Conservation (phyloP, 1,139 yeast species). For the Eremothecium coryli region DNA sequence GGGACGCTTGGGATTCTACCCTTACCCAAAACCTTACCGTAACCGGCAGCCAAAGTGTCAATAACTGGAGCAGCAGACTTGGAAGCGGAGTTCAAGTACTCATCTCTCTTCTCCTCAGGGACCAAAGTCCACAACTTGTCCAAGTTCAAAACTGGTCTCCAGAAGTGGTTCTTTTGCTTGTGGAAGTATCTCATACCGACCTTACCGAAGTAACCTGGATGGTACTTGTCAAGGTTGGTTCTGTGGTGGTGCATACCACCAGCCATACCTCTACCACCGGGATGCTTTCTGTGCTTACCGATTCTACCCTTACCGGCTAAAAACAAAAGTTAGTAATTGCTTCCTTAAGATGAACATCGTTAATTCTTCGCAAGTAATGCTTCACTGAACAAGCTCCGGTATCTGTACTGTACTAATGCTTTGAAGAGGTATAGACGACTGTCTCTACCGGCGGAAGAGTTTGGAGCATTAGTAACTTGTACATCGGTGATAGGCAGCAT, state of each 20-base stretch:
- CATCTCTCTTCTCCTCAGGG: slow-evolving; percentile 91
- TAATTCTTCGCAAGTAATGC: slow-evolving; percentile 1
- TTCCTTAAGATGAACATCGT: background rate
- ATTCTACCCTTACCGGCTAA: slow-evolving; percentile 99
- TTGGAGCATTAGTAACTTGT: no score
- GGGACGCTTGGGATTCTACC: slow-evolving; percentile 98
- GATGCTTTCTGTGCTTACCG: slow-evolving; percentile 99
- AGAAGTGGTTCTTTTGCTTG: slow-evolving; percentile 91
- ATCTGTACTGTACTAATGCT: background rate
- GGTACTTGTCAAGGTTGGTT: slow-evolving; percentile 99
- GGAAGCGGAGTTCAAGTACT: slow-evolving; percentile 78
- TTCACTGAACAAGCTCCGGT: no score
- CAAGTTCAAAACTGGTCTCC: slow-evolving; percentile 97
- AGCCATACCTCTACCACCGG: slow-evolving; percentile 99
- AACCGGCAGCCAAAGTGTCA: slow-evolving; percentile 98
- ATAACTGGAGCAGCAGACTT: slow-evolving; percentile 95
- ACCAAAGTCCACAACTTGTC: slow-evolving; percentile 98
- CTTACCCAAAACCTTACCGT: slow-evolving; percentile 99
- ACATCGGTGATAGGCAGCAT: no score
- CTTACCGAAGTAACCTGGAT: slow-evolving; percentile 99
- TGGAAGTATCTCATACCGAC: slow-evolving; percentile 99
- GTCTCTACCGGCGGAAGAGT: no score
- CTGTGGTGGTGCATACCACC: slow-evolving; percentile 99
- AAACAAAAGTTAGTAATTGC: slow-evolving; percentile 22
- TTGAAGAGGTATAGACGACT: slow-evolving; percentile 5